These are phyloP conservation scores for Mikania micrantha DNA, from an alignment of 129 eudicot genomes.

Conservation along the genomic window DNA sequence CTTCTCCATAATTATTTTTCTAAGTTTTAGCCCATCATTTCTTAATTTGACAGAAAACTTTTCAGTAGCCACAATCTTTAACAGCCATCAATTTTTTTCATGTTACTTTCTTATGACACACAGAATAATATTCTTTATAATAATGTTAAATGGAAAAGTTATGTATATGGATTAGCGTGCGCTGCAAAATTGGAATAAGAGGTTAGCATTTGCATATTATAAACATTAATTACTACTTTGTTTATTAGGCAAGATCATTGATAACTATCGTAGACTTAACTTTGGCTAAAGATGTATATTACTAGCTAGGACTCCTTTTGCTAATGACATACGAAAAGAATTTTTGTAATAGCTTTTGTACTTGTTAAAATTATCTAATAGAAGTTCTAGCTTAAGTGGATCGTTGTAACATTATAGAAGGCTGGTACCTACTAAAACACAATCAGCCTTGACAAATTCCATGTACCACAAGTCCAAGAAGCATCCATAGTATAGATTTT, in stretches of 20 bases:
- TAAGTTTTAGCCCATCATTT: neutral
- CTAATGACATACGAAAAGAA: too few relatives aligned
- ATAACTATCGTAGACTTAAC: conserved; percentile 5
- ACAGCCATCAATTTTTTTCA: conserved; percentile 10
- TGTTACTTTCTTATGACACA: conserved; percentile 18
- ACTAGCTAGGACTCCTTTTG: too few relatives aligned
- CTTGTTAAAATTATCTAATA: too few relatives aligned
- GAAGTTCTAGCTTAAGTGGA: too few relatives aligned
- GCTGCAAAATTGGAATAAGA: conserved; percentile 29
- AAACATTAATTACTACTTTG: conserved; percentile 22
- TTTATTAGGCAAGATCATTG: conserved; percentile 22
- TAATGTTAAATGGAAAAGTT: conserved; percentile 10
- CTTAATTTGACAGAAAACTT: neutral
- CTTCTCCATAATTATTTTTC: neutral
- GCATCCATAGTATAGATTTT: too few relatives aligned
- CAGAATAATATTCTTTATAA: conserved; percentile 27
- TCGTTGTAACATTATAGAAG: too few relatives aligned
- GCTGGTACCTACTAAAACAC: too few relatives aligned
- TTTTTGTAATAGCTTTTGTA: too few relatives aligned
- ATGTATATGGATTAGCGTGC: conserved; percentile 25
- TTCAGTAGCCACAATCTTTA: neutral
- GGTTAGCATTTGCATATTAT: conserved; percentile 17
- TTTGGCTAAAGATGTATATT: conserved; percentile 10
- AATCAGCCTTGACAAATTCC: too few relatives aligned
- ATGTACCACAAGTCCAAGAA: too few relatives aligned